These are phyloP conservation scores for Rhodotorula sp. DNA, from an alignment of 1,284 basidiomycete genomes.

Conservation along the genomic window DNA sequence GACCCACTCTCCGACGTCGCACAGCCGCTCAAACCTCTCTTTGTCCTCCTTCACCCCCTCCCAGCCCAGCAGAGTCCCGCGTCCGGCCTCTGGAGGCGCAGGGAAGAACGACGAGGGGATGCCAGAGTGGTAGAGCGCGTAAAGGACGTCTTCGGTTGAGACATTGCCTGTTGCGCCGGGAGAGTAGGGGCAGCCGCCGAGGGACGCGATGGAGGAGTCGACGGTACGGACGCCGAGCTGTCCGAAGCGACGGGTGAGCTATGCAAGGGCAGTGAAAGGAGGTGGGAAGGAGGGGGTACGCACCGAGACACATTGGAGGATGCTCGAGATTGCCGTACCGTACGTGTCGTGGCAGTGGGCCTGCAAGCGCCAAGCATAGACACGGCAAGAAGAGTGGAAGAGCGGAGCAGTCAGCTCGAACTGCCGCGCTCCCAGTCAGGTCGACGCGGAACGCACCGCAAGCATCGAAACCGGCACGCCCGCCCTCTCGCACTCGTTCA, in stretches of 20 bases:
- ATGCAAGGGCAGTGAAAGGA: background rate
- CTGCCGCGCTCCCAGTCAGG: too few species aligned
- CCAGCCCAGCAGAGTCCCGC: constrained; percentile 33
- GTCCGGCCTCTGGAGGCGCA: constrained; percentile 31
- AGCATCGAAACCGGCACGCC: constrained; percentile 63
- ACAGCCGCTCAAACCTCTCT: constrained; percentile 59
- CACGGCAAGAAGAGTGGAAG: background rate
- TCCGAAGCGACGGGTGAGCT: background rate
- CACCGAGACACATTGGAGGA: constrained; percentile 48
- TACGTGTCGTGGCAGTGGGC: constrained; percentile 86
- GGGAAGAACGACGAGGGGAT: constrained; percentile 66
- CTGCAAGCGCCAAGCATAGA: constrained; percentile 55
- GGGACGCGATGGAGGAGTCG: constrained; percentile 70
- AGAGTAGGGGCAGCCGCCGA: constrained; percentile 93
- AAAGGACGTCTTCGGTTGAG: constrained; percentile 70
- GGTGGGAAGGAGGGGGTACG: background rate
- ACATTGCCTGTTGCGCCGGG: constrained; percentile 94
- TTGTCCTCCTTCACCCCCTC: constrained; percentile 20
- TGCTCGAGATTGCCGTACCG: constrained; percentile 65
- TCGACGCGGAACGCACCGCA: constrained; percentile 59
- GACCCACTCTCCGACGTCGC: constrained; percentile 78
- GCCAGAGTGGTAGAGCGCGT: constrained; percentile 66
- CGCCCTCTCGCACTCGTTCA: constrained; percentile 64
- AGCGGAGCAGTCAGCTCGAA: background rate
- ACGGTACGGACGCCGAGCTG: constrained; percentile 55